These are phyloP conservation scores for Coccinonectria pachysandricola DNA, from an alignment of 2,329 filamentous ascomycete species.

Conservation along the genomic window DNA sequence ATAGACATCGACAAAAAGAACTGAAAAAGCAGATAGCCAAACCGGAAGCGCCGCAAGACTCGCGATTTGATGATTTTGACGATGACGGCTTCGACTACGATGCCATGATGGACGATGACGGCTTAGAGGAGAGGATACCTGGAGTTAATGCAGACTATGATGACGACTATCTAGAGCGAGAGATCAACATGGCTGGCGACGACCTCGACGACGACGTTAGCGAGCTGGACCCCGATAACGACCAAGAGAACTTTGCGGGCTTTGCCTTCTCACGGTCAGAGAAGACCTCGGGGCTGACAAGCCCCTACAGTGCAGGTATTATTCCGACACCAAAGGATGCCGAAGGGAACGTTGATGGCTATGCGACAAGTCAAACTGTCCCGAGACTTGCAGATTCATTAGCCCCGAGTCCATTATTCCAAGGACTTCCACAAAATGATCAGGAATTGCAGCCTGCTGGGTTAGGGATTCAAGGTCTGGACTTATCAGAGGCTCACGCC, in stretches of 20 bases:
- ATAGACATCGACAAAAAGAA: conserved; percentile 58
- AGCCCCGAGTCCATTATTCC: too few relatives aligned
- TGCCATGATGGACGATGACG: conserved; percentile 55
- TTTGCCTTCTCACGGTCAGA: conserved; percentile 48
- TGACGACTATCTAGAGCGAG: conserved; percentile 29
- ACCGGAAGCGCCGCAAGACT: conserved; percentile 33
- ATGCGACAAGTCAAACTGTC: conserved; percentile 41
- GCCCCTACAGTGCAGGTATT: conserved; percentile 37
- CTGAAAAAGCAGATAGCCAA: conserved; percentile 44
- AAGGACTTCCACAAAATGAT: too few relatives aligned
- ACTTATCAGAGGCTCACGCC: conserved; percentile 7
- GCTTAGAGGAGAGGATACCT: conserved; percentile 57
- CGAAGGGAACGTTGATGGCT: conserved; percentile 45
- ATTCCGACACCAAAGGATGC: conserved; percentile 44
- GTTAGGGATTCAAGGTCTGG: conserved; percentile 33
- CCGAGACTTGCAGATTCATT: too few relatives aligned
- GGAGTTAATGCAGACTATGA: conserved; percentile 40
- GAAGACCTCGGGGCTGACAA: conserved; percentile 38
- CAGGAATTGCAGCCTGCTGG: conserved; percentile 21
- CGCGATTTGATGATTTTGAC: conserved; percentile 51
- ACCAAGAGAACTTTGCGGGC: conserved; percentile 49
- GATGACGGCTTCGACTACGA: conserved; percentile 52
- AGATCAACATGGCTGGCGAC: conserved; percentile 20
- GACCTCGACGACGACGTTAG: conserved; percentile 17
- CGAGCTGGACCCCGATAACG: conserved; percentile 16